phyloP scores from a whole-genome alignment of 345 rosid species.

The Heritiera fomes region DNA sequence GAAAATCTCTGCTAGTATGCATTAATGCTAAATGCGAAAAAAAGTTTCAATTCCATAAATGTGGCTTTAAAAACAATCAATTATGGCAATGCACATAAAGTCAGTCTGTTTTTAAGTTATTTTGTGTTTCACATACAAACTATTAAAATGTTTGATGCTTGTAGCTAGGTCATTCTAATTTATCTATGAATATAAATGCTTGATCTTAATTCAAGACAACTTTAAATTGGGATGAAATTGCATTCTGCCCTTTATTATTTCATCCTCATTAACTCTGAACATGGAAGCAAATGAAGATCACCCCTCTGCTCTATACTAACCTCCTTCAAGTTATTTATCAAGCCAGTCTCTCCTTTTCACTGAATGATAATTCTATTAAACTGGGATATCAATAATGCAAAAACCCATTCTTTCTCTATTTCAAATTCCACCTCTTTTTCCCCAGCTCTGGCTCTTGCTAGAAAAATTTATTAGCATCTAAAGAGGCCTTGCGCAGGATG shows the following conservation, averaged over 20 bases:
- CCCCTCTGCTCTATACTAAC: background rate
- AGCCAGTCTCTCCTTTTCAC: background rate
- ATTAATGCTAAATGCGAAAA: background rate
- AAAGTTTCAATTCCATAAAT: background rate
- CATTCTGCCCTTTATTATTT: background rate
- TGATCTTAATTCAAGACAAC: background rate
- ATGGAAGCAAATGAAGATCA: background rate
- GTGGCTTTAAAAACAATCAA: background rate
- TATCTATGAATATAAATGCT: background rate
- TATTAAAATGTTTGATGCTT: background rate
- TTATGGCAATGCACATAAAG: background rate
- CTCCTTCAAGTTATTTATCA: background rate
- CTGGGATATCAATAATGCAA: background rate
- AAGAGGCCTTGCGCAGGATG: background rate
- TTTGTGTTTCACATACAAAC: background rate
- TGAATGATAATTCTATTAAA: background rate
- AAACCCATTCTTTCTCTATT: constrained; percentile 8
- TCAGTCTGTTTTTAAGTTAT: background rate
- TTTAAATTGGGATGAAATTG: background rate
- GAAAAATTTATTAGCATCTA: background rate
- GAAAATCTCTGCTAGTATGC: background rate
- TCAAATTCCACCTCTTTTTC: background rate
- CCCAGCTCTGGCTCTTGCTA: background rate
- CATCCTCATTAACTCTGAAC: background rate
- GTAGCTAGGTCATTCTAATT: background rate